These are phyloP conservation scores for Caryopteris hybrid DNA, from an alignment of 305 asterid genomes.

Conservation along the genomic window DNA sequence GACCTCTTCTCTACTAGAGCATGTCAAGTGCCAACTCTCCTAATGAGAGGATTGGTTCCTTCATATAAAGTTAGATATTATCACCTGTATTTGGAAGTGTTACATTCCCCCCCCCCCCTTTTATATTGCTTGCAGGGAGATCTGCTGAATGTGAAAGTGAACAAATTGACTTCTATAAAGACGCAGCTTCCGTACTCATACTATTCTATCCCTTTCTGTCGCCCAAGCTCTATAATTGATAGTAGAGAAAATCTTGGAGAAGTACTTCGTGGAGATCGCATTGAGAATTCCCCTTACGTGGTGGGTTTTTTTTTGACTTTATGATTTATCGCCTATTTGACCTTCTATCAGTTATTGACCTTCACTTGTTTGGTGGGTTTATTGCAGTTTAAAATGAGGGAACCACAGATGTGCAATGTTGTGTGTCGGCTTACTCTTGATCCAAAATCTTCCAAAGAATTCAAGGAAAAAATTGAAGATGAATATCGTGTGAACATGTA, in stretches of 20 bases:
- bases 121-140: conserved; percentile 75
- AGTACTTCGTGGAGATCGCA: conserved; percentile 82
- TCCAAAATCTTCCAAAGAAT: conserved; percentile 46
- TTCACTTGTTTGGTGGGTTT: conserved; percentile 4
- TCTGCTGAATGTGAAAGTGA: conserved; percentile 59
- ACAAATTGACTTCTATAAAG: conserved; percentile 63
- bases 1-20: no score
- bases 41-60: no score
- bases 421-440: conserved; percentile 46
- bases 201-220: conserved; percentile 61
- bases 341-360: conserved; percentile 8
- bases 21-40: no score
- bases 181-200: conserved; percentile 73
- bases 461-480: conserved; percentile 59
- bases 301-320: conserved; percentile 30
- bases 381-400: conserved; percentile 70
- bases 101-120: no score
- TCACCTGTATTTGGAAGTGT: no score
- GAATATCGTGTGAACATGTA: conserved; percentile 75
- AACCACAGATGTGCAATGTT: conserved; percentile 61
- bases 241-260: conserved; percentile 78
- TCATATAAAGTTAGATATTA: no score
- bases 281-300: conserved; percentile 62
- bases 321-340: background rate
- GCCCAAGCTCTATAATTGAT: conserved; percentile 47